Percentiles rank a stretch among this genome's conserved stretches.
phyloP scores from a whole-genome alignment of 2,329 filamentous ascomycete genomes.

The Xylariaceae sp. region DNA sequence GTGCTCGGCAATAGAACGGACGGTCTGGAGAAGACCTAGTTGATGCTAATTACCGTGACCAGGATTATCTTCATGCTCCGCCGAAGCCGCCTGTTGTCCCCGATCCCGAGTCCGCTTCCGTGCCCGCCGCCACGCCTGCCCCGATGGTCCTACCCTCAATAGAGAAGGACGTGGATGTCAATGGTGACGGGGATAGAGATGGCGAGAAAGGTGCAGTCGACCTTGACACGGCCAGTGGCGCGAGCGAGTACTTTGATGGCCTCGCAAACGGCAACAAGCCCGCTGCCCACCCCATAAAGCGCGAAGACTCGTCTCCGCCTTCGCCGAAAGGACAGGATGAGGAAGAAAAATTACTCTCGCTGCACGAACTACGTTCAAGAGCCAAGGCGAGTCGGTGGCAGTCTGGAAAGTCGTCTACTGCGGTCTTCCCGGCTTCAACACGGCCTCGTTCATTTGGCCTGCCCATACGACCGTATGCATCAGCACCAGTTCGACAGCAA shows the following conservation, averaged over 20 bases:
- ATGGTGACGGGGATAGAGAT: neutral
- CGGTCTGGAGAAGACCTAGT: neutral
- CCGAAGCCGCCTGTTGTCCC: neutral
- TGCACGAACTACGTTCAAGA: constrained; percentile 23
- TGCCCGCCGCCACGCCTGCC: neutral
- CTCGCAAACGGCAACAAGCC: neutral
- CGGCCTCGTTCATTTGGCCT: constrained; percentile 22
- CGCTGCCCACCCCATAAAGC: neutral
- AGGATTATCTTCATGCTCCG: constrained; percentile 23
- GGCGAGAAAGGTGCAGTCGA: neutral
- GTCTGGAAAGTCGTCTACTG: constrained; percentile 24
- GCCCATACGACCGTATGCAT: constrained; percentile 26
- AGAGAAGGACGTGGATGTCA: constrained; percentile 11
- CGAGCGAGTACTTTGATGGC: neutral
- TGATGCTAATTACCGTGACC: neutral
- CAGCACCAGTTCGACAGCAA: constrained; percentile 17
- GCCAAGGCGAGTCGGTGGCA: constrained; percentile 29
- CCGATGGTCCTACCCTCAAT: constrained; percentile 24
- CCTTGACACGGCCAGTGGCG: neutral
- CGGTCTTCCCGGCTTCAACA: constrained; percentile 12
- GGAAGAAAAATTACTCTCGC: constrained; percentile 14
- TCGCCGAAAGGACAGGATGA: constrained; percentile 12
- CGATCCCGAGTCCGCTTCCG: neutral
- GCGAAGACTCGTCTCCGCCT: neutral
- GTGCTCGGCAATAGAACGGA: neutral